A percentile compares a stretch with the other conserved stretches of the same genome.
Evolutionary conservation across 768 basidiomycete species (phyloP).

Genomic region (Xanthoconium stramineum): DNA sequence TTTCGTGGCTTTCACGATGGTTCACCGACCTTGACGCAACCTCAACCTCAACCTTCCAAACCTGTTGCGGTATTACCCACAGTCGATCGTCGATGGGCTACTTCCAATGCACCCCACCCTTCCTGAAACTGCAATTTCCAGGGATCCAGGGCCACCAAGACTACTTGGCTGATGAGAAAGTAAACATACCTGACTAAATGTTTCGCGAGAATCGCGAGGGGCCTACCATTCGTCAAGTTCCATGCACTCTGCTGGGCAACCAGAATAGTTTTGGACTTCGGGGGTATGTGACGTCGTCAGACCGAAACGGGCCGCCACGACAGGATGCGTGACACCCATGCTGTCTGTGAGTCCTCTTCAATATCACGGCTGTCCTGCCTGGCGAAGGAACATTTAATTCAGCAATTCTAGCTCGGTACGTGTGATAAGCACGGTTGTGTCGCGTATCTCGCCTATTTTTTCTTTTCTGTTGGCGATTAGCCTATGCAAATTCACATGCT

Average conservation of each 20-base stretch:
- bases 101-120: slow-evolving; percentile 43
- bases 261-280: slow-evolving; percentile 52
- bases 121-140: slow-evolving; percentile 37
- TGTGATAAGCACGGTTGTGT: no score
- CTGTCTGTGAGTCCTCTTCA: no score
- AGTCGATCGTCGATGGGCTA: slow-evolving; percentile 44
- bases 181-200: slow-evolving; percentile 63
- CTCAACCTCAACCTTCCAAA: slow-evolving; percentile 50
- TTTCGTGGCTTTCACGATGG: slow-evolving; percentile 65
- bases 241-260: slow-evolving; percentile 68
- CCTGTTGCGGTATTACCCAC: slow-evolving; percentile 58
- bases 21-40: slow-evolving; percentile 49
- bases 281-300: slow-evolving; percentile 48
- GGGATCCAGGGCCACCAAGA: slow-evolving; percentile 44
- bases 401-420: not conserved
- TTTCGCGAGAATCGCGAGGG: no score
- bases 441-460: no score
- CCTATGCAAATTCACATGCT: no score
- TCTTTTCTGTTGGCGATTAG: no score
- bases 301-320: slow-evolving; percentile 54
- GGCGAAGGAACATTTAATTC: slow-evolving; percentile 9
- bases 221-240: slow-evolving; percentile 50
- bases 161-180: slow-evolving; percentile 54
- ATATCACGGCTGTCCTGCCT: slow-evolving; percentile 38
- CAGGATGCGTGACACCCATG: slow-evolving; percentile 47